These are phyloP conservation scores for Hamigera avellanea DNA, from an alignment of 495 filamentous ascomycete genomes.

Conservation along the genomic window DNA sequence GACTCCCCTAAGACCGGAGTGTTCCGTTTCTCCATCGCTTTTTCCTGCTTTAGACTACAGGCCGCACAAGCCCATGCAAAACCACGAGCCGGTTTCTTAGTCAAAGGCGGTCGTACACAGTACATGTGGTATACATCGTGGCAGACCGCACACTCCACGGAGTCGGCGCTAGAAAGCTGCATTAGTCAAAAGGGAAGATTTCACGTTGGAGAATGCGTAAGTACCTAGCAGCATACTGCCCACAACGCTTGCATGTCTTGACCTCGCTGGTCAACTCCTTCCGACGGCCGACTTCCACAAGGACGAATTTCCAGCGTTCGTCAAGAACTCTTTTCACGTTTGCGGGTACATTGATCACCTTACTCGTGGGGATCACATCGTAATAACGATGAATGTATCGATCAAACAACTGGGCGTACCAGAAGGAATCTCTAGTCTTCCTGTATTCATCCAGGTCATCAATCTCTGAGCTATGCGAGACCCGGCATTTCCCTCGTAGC, in stretches of 20 bases:
- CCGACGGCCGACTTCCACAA: slow-evolving; percentile 79
- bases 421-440: slow-evolving; percentile 75
- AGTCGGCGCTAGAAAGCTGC: slow-evolving; percentile 55
- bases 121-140: slow-evolving; percentile 96
- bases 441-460: slow-evolving; percentile 72
- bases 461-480: slow-evolving; percentile 80
- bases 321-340: slow-evolving; percentile 91
- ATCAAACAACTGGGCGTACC: slow-evolving; percentile 96
- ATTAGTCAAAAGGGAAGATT: slow-evolving; percentile 1
- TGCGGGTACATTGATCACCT: slow-evolving; percentile 91
- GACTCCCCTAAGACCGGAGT: slow-evolving; percentile 53
- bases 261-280: slow-evolving; percentile 96
- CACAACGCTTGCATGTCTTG: slow-evolving; percentile 90
- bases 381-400: slow-evolving; percentile 96
- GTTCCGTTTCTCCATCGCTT: slow-evolving; percentile 81
- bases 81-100: slow-evolving; percentile 93
- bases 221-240: slow-evolving; percentile 78
- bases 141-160: slow-evolving; percentile 94
- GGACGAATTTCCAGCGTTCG: slow-evolving; percentile 88
- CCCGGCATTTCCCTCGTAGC: slow-evolving; percentile 82
- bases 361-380: slow-evolving; percentile 82
- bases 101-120: slow-evolving; percentile 83
- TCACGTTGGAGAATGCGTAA: slow-evolving; percentile 13
- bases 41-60: slow-evolving; percentile 88
- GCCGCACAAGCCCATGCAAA: slow-evolving; percentile 97